A percentile compares a stretch with the other conserved stretches of the same genome.
These are phyloP conservation scores for Starmerella cellae DNA, from an alignment of 805 yeast species.

Conservation along the genomic window DNA sequence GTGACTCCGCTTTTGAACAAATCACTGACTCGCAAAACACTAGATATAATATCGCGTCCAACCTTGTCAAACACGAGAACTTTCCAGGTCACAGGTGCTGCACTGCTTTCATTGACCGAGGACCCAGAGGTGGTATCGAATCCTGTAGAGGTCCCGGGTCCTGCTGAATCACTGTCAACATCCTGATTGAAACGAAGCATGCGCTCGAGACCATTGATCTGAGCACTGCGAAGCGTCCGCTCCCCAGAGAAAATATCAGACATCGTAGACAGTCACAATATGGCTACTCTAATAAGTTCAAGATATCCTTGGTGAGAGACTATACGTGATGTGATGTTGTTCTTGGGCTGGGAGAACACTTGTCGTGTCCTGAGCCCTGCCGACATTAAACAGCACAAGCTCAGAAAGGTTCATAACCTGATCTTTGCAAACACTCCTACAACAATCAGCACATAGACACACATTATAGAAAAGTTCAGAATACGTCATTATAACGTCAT, in stretches of 20 bases:
- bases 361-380: too few species aligned
- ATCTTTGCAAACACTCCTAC: too few species aligned
- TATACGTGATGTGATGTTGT: too few species aligned
- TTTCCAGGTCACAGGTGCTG: constrained; percentile 48
- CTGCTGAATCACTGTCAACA: constrained; percentile 23
- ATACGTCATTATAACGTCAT: too few species aligned
- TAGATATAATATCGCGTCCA: constrained; percentile 75
- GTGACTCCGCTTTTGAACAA: constrained; percentile 83
- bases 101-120: background rate
- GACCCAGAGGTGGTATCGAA: constrained; percentile 2
- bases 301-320: too few species aligned
- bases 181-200: constrained; percentile 74
- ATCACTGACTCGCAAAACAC: constrained; percentile 87
- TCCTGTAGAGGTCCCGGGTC: background rate
- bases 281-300: too few species aligned
- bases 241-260: constrained; percentile 1
- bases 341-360: too few species aligned
- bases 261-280: background rate
- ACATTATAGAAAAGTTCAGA: too few species aligned
- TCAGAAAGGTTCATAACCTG: too few species aligned
- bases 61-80: constrained; percentile 69
- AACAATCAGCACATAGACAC: too few species aligned
- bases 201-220: constrained; percentile 46
- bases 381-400: too few species aligned
- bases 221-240: constrained; percentile 24